phyloP scores from a whole-genome alignment of 148 eudicot genomes.

The Spergularia bocconei region DNA sequence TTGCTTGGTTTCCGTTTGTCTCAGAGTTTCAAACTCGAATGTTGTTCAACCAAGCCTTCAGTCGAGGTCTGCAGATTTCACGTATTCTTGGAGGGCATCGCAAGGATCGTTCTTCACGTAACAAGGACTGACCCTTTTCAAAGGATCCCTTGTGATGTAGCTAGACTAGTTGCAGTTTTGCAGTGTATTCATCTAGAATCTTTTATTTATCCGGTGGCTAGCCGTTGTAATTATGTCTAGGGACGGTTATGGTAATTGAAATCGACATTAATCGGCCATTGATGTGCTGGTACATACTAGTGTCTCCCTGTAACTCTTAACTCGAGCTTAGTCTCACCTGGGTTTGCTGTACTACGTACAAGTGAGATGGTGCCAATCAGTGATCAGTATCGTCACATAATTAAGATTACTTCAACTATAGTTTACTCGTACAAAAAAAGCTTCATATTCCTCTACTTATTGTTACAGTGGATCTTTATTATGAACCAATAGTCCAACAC shows the following conservation, averaged over 20 bases:
- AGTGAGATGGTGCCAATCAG: too few relatives aligned
- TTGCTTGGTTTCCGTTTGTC: constrained; percentile 86
- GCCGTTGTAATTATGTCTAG: constrained; percentile 11
- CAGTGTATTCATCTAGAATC: not conserved
- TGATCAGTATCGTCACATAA: too few relatives aligned
- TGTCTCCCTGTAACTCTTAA: not conserved
- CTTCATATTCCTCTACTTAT: too few relatives aligned
- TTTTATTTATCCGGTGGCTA: not conserved
- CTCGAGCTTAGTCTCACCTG: not conserved
- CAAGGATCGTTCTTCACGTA: constrained; percentile 62
- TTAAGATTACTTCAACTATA: too few relatives aligned
- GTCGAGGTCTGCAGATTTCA: constrained; percentile 81
- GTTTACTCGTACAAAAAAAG: too few relatives aligned
- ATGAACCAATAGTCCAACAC: too few relatives aligned
- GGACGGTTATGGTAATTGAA: not conserved
- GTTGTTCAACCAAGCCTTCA: constrained; percentile 87
- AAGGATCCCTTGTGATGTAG: not conserved
- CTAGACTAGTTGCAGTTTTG: not conserved
- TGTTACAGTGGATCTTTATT: too few relatives aligned
- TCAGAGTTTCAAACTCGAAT: constrained; percentile 80
- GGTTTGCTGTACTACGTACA: too few relatives aligned
- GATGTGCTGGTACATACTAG: not conserved
- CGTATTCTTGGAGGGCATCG: constrained; percentile 86
- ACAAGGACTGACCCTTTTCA: constrained; percentile 47
- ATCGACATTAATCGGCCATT: not conserved